These are phyloP conservation scores for Tulasnella sp. DNA, from an alignment of 768 basidiomycete genomes.

Conservation along the genomic window DNA sequence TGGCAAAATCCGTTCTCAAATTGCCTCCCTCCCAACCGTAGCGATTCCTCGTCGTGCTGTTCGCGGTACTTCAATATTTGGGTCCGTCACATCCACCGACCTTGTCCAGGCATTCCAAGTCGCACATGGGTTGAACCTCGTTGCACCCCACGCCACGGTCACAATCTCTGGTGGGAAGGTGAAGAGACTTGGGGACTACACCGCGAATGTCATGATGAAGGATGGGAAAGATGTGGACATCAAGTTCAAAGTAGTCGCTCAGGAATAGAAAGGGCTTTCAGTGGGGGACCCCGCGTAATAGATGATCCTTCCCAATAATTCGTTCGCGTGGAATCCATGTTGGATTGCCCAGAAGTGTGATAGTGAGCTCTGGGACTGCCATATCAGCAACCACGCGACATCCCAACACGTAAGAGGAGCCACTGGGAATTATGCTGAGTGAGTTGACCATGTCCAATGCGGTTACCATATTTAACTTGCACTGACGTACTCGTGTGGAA, in stretches of 20 bases:
- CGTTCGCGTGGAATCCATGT: background rate
- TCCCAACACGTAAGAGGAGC: too few species aligned
- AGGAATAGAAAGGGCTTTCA: background rate
- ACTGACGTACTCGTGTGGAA: too few species aligned
- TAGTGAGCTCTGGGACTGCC: background rate
- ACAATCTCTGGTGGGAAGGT: slow-evolving; percentile 11
- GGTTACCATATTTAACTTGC: too few species aligned
- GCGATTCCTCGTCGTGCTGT: slow-evolving; percentile 22
- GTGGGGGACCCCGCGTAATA: background rate
- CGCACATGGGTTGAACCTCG: slow-evolving; percentile 13
- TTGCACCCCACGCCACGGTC: slow-evolving; percentile 19
- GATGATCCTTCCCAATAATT: background rate
- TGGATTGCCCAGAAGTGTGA: background rate
- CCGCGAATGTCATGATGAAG: slow-evolving; percentile 23
- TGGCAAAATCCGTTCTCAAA: slow-evolving; percentile 7
- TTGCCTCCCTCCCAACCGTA: slow-evolving; percentile 24
- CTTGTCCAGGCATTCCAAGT: slow-evolving; percentile 19
- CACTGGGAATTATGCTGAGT: too few species aligned
- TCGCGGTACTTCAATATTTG: slow-evolving; percentile 22
- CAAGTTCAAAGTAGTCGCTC: slow-evolving; percentile 13
- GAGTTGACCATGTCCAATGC: too few species aligned
- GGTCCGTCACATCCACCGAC: slow-evolving; percentile 26
- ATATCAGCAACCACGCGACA: too few species aligned
- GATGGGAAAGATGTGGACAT: slow-evolving; percentile 22
- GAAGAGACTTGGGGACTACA: slow-evolving; percentile 19